These are phyloP conservation scores for Sporisorium iseilematis-ciliati DNA, from an alignment of 1,284 basidiomycete species.

Conservation along the genomic window DNA sequence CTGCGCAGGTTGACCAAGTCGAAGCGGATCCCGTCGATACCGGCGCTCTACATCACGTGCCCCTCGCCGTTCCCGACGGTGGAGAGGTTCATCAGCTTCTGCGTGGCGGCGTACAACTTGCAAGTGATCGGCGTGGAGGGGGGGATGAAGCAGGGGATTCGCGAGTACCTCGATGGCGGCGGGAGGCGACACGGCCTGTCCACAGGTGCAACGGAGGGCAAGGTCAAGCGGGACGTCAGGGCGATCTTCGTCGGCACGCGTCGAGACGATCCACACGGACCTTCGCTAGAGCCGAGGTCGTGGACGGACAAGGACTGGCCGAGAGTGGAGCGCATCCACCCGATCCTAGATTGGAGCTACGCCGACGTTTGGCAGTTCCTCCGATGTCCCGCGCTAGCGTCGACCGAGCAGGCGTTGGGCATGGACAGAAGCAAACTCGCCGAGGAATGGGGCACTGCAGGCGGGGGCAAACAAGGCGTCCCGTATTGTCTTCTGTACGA, in stretches of 20 bases:
- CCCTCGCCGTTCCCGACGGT: constrained; percentile 86
- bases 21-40: constrained; percentile 74
- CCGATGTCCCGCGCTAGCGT: constrained; percentile 77
- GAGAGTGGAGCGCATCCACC: constrained; percentile 88
- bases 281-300: constrained; percentile 36
- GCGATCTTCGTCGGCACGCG: constrained; percentile 92
- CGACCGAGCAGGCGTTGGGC: constrained; percentile 57
- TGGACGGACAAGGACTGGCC: constrained; percentile 79
- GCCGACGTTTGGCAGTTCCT: constrained; percentile 89
- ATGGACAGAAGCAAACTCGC: background rate
- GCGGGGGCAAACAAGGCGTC: constrained; percentile 51
- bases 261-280: constrained; percentile 87
- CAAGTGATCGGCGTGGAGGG: constrained; percentile 82
- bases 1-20: constrained; percentile 73
- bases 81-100: constrained; percentile 83
- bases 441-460: constrained; percentile 24
- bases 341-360: constrained; percentile 95
- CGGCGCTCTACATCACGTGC: constrained; percentile 88
- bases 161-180: constrained; percentile 76
- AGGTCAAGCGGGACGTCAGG: constrained; percentile 71
- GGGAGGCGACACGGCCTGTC: constrained; percentile 30
- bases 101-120: constrained; percentile 78
- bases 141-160: constrained; percentile 85
- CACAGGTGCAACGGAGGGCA: background rate
- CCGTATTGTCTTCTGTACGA: constrained; percentile 90